Evolutionary conservation across 106 monocot genomes (phyloP).

Genomic region (Alisma plantagoaquatica): DNA sequence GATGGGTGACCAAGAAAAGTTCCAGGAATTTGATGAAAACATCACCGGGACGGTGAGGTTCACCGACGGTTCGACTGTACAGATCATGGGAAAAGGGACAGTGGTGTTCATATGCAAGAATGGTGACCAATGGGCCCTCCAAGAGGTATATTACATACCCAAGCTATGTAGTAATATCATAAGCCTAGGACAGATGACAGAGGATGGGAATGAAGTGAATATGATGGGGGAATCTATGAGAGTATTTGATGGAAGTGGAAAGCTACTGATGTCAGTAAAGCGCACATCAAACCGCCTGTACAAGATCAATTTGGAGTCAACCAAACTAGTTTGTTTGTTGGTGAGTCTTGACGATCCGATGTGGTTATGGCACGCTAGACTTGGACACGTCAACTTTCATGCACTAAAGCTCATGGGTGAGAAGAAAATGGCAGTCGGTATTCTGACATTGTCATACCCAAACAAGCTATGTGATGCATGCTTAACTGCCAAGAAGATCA

Average conservation of each 20-base stretch:
- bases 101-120: constrained; percentile 5
- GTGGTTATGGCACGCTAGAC: constrained; percentile 7
- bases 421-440: constrained; percentile 7
- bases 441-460: background rate
- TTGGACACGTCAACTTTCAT: constrained; percentile 8
- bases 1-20: constrained; percentile 2
- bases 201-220: background rate
- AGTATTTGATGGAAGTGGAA: background rate
- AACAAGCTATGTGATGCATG: too few species aligned
- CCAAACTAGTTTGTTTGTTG: background rate
- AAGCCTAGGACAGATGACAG: background rate
- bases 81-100: constrained; percentile 5
- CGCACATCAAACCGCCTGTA: too few species aligned
- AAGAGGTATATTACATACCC: constrained; percentile 1
- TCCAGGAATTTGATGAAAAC: constrained; percentile 1
- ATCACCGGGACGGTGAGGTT: constrained; percentile 4
- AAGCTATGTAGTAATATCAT: constrained; percentile 5
- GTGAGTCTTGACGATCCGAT: background rate
- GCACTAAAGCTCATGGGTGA: background rate
- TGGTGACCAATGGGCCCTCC: too few species aligned
- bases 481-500: background rate
- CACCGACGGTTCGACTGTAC: background rate
- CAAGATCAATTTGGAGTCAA: background rate
- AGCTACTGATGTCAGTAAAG: too few species aligned
- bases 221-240: constrained; percentile 3